Evolutionary conservation across 257 asterid genomes (phyloP).

Genomic region (Cordia subcordata): DNA sequence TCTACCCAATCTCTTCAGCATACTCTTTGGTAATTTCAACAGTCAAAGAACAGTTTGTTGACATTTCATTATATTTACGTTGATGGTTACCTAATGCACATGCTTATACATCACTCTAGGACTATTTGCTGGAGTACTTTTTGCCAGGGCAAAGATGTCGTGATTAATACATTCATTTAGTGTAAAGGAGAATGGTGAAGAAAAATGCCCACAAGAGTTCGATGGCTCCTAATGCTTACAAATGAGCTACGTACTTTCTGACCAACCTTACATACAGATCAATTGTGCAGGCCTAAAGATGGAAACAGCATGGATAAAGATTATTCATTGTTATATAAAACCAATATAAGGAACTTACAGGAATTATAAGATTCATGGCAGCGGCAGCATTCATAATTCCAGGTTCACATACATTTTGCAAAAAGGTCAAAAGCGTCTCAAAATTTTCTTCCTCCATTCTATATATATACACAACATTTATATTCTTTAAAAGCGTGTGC

Average conservation of each 20-base stretch:
- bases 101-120: conserved; percentile 18
- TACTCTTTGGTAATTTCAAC: conserved; percentile 35
- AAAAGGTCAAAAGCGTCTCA: background rate
- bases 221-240: background rate
- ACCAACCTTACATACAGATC: too few species aligned
- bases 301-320: too few species aligned
- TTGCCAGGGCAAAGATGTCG: conserved; percentile 49
- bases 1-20: conserved; percentile 39
- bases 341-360: background rate
- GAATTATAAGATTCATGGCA: background rate
- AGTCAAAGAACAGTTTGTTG: background rate
- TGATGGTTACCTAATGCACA: background rate
- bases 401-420: background rate
- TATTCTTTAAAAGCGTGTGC: background rate
- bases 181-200: background rate
- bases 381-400: background rate
- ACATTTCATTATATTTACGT: background rate
- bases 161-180: conserved; percentile 10
- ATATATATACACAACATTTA: too few species aligned
- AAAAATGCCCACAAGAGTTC: background rate
- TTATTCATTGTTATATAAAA: too few species aligned
- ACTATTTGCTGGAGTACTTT: conserved; percentile 43
- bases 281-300: too few species aligned
- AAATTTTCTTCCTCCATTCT: too few species aligned
- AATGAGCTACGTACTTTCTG: too few species aligned